Evolutionary conservation across 2,329 filamentous ascomycete genomes (phyloP).

Genomic region (Aspergillus sp.): DNA sequence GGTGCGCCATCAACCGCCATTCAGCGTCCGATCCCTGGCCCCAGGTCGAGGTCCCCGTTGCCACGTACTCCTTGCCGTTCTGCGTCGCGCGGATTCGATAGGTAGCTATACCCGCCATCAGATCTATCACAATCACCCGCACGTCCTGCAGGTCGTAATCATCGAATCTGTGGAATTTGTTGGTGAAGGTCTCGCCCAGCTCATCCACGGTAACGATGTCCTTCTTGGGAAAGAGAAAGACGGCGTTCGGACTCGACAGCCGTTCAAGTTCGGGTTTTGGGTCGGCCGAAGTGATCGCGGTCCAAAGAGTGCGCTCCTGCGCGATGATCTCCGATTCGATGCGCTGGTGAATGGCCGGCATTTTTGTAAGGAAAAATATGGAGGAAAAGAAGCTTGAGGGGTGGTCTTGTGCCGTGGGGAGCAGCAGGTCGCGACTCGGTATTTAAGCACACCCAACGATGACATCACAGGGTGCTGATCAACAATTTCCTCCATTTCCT

Average conservation of each 20-base stretch:
- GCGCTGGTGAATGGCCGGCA: slow-evolving; percentile 39
- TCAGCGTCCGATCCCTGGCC: slow-evolving; percentile 39
- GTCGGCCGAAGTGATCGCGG: slow-evolving; percentile 37
- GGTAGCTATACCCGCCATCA: slow-evolving; percentile 37
- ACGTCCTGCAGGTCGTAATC: slow-evolving; percentile 17
- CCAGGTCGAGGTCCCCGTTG: slow-evolving; percentile 36
- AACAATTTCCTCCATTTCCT: not conserved
- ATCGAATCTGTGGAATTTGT: slow-evolving; percentile 39
- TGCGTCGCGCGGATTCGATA: slow-evolving; percentile 32
- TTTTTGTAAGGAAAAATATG: slow-evolving; percentile 11
- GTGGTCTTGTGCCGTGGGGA: not conserved
- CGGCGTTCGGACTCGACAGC: slow-evolving; percentile 31
- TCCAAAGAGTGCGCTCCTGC: slow-evolving; percentile 39
- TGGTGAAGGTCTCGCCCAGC: slow-evolving; percentile 26
- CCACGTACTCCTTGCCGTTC: slow-evolving; percentile 27
- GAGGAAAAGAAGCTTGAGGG: too few relatives aligned
- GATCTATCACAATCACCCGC: slow-evolving; percentile 33
- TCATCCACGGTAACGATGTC: slow-evolving; percentile 33
- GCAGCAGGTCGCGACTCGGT: not conserved
- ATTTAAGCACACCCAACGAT: slow-evolving; percentile 3
- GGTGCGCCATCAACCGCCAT: slow-evolving; percentile 36
- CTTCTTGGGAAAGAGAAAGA: slow-evolving; percentile 35
- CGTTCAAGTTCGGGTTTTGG: slow-evolving; percentile 32
- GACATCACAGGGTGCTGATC: slow-evolving; percentile 8
- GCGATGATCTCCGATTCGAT: slow-evolving; percentile 36